Conservation (phyloP, 2,329 filamentous ascomycete species). For the Cucurbitaria berberidis region DNA sequence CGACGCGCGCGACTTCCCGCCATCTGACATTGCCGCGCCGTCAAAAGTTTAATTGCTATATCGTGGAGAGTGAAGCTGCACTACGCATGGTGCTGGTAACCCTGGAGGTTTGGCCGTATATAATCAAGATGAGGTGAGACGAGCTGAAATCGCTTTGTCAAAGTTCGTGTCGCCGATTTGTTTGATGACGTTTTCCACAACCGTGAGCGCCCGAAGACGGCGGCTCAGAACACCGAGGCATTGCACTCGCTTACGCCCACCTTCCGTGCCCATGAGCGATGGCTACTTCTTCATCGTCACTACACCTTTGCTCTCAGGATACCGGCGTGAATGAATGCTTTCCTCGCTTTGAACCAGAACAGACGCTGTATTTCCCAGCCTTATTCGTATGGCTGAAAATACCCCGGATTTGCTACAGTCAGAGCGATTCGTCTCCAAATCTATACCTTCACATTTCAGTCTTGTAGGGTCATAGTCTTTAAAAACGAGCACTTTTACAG, state of each 20-base stretch:
- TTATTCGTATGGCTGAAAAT: too few species aligned
- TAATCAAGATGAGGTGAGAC: background rate
- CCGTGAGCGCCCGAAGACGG: conserved; percentile 11
- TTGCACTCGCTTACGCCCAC: background rate
- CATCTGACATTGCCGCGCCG: conserved; percentile 59
- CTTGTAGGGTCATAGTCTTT: too few species aligned
- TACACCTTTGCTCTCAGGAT: too few species aligned
- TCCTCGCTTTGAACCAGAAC: too few species aligned
- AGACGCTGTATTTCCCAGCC: too few species aligned
- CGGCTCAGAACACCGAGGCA: conserved; percentile 17
- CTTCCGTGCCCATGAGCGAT: background rate
- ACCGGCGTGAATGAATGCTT: too few species aligned
- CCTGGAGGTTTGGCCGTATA: background rate
- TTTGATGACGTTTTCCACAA: conserved; percentile 21
- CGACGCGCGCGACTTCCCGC: conserved; percentile 56
- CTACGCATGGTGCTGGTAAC: conserved; percentile 15
- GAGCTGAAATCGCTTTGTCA: background rate
- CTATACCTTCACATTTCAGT: too few species aligned
- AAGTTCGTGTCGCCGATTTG: conserved; percentile 11
- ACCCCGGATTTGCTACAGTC: too few species aligned
- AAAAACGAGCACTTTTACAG: too few species aligned
- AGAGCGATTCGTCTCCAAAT: too few species aligned
- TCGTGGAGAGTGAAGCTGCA: conserved; percentile 7
- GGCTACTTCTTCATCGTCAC: background rate
- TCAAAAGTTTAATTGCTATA: conserved; percentile 34